These are phyloP conservation scores for Flaveria linearis DNA, from an alignment of 129 eudicot species.

Conservation along the genomic window DNA sequence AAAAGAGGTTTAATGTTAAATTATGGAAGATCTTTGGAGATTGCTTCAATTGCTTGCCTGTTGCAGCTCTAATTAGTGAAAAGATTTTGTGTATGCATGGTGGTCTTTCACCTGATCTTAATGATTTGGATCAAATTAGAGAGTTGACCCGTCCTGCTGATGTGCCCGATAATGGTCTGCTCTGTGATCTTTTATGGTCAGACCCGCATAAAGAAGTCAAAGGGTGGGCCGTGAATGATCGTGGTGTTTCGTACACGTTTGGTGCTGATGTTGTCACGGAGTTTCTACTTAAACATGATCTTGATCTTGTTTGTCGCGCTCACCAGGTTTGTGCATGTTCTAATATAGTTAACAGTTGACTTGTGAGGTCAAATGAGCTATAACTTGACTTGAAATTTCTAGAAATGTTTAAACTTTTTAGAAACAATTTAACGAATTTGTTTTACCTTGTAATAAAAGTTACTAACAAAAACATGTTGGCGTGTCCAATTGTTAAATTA, in stretches of 20 bases:
- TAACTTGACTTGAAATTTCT: neutral
- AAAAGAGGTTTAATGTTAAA: conserved; percentile 50
- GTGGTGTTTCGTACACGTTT: conserved; percentile 63
- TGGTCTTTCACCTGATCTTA: conserved; percentile 61
- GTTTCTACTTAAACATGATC: conserved; percentile 52
- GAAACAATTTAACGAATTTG: neutral
- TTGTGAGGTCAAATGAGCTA: neutral
- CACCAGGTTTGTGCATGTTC: conserved; percentile 47
- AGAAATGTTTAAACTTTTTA: neutral
- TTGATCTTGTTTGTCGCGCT: conserved; percentile 66
- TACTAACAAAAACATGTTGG: neutral
- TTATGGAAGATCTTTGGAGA: conserved; percentile 50
- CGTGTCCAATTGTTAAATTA: neutral
- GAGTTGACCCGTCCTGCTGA: conserved; percentile 19
- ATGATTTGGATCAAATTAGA: conserved; percentile 51
- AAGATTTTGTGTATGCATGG: conserved; percentile 69
- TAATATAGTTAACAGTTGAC: neutral
- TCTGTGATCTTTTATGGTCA: conserved; percentile 60
- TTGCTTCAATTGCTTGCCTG: conserved; percentile 57
- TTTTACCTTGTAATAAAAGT: neutral
- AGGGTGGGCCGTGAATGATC: conserved; percentile 66
- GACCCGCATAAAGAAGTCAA: conserved; percentile 64
- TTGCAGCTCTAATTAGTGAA: conserved; percentile 55
- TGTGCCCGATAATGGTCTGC: conserved; percentile 49
- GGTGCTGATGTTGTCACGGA: conserved; percentile 63